Evolutionary conservation across 73 alveolate species (phyloP), one percentile per base, ranked within the genome.

Genomic region (Durusdinium trenchii): DNA sequence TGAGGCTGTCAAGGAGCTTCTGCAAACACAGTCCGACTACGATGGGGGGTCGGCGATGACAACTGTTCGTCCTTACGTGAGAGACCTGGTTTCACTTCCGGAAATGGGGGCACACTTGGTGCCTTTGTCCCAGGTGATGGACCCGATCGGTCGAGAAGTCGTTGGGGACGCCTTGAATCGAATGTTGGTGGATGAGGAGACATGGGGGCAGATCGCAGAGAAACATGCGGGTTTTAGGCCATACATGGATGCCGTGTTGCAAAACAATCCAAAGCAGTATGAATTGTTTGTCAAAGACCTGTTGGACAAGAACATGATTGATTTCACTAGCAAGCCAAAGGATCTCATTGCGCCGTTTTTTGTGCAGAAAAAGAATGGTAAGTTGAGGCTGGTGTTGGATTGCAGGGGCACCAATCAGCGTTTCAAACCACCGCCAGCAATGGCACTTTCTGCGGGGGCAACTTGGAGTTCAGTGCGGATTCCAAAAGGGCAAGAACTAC

Each of bases 51-150:
- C 5, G 95, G 83, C 73, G 5, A 14, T 12, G 43, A 87, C 84
- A 0, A 87, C 95, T 6, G 95, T 86, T 23, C 64, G 95, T 32
- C 95, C 95, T 42, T 87, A 87, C 64, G 51, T 61, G 23, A 61
- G 51, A 20, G 84, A 61, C 84, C 95, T 87, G 4, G 95, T 87
- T 9, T 87, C 95, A 28, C 67, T 87, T 60, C 95, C 95, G 14
- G 51, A 61, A 84, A 62, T 57, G 12, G 95, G 95, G 23, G n/a
- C 95, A 7, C 40, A 42, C 62, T 69, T 67, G 0, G 67, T 84
- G 42, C 67, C 14, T 26, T 67, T 61, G 5, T 57, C 46, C 0
- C 73, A 62, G 35, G 46, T 89, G 85, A 51, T 89, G 86, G 96
- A 28, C 46, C 45, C 7, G 43, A 35, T 10, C 46, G 86, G 86